Base-by-base conservation (phyloP, 177 flowering plant species). In the Telopea speciosissima region DNA sequence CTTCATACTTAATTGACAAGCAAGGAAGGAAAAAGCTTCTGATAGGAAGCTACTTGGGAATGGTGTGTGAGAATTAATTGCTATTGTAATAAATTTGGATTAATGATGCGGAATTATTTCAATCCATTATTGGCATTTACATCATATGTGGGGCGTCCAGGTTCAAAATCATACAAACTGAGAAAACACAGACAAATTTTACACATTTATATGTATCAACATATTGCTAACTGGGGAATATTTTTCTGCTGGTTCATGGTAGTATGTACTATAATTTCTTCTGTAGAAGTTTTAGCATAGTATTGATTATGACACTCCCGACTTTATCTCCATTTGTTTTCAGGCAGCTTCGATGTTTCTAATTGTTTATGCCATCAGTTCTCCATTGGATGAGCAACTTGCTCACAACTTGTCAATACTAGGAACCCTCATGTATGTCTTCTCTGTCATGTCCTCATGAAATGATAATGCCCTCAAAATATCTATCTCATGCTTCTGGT, bases 271-370 rank as follows among this genome's bases (percentile, higher is more conserved):
- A 19, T 28, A 19, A 31, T 28, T 14, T 36, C 40, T 36, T 36
- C 40, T 36, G 40, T 28, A 16, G 59, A 12, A 54, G 49, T 9
- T 54, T 12, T 21, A 21, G 22, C 8, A n/a, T 24, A 21, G 23
- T 58, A 8, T n/a, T n/a, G n/a, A 21, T 58, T 58, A 58, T 58
- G n/a, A 58, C 22, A 25, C 59, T 66, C 16, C 63, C 58, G 33
- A 72, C 40, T 31, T 12, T 54, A 66, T 63, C 44, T 52, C 72
- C 11, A 49, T 66, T n/a, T 71, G 24, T 76, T 17, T 74, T 77
- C 89, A 91, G 94, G 92, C 94, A 49, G 65, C 79, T 62, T 84
- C 94, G n/a, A 90, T 90, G 97, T 85, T 85, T 78, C 87, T 91
- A 23, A 74, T 83, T 13, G 87, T 77, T 23, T 83, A 58, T 81